Percentiles rank a stretch among this genome's conserved stretches.
Conservation (phyloP, 2,329 filamentous ascomycete genomes). For the Fusarium chlamydosporum region DNA sequence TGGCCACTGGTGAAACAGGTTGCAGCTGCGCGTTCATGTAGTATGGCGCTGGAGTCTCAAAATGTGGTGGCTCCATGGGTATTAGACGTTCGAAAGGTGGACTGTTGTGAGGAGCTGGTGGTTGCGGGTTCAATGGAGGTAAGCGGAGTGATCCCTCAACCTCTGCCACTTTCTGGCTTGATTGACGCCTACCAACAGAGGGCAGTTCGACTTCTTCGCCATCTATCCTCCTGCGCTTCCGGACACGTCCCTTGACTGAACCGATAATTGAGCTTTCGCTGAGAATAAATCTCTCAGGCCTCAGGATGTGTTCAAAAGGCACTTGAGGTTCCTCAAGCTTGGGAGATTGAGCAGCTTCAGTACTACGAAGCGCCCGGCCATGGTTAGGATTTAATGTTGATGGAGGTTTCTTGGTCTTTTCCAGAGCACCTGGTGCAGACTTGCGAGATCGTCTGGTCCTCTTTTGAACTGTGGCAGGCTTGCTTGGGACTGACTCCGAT, state of each 20-base stretch:
- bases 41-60: constrained; percentile 28
- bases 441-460: constrained; percentile 57
- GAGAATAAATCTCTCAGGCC: constrained; percentile 24
- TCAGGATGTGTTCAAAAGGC: neutral
- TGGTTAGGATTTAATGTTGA: constrained; percentile 58
- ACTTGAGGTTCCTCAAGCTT: constrained; percentile 3
- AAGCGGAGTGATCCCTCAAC: constrained; percentile 45
- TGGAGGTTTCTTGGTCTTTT: constrained; percentile 50
- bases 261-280: constrained; percentile 62
- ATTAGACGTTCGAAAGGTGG: constrained; percentile 44
- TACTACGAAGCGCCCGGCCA: constrained; percentile 50
- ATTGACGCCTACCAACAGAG: constrained; percentile 38
- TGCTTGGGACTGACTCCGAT: constrained; percentile 20
- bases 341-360: constrained; percentile 17
- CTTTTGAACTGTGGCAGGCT: constrained; percentile 38
- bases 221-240: constrained; percentile 63
- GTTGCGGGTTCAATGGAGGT: constrained; percentile 52
- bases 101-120: constrained; percentile 23
- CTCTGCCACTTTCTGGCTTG: constrained; percentile 26
- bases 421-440: constrained; percentile 57
- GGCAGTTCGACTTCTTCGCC: constrained; percentile 56
- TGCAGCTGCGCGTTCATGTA: constrained; percentile 41
- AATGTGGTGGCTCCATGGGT: constrained; percentile 51
- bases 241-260: constrained; percentile 65
- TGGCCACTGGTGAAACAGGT: constrained; percentile 31